Evolutionary conservation across 1,284 basidiomycete species (phyloP), one percentile per base, ranked within the genome.

Genomic region (Phylloporus gajari): DNA sequence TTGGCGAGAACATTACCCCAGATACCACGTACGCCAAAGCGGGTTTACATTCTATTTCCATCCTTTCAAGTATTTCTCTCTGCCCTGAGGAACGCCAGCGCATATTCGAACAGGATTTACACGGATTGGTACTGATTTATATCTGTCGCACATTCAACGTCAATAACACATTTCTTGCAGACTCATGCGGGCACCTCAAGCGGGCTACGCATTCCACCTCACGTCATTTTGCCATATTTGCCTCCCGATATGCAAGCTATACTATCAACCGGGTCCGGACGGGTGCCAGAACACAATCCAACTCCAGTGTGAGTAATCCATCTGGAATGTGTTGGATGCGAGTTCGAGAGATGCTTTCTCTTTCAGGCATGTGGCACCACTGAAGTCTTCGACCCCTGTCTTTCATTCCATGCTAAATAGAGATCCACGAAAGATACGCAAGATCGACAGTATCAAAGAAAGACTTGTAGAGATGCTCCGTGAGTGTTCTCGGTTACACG

Each of bases 391-490:
- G 4, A 69, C 51, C 9, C 46, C 63, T 2, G n/a, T 67, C 3
- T 67, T 76, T 35, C 53, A 30, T 32, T 46, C 58, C 2, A 9
- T 27, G 15, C 27, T 48, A 21, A 46, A 21, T 6, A 19, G 15
- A 0, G 25, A 66, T 7, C 2, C 19, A 9, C 67, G 58, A 40
- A 64, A 62, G 53, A 68, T 3, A 0, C 61, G 42, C 21, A 76
- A 65, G 59, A 62, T 72, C 2, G 38, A 69, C 8, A 38, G 35
- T 46, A 74, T 77, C 35, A 70, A 70, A 32, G 19, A 70, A 38
- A 60, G 32, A 35, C 65, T 78, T 3, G n/a, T 74, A 5, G 59
- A 51, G 0, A 76, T 75, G 75, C 75, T 78, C 27, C 65, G 74
- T 77, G 56, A 71, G 75, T 53, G 3, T 11, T 15, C n/a, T 42